These are phyloP conservation scores for Telfairia occidentalis DNA, from an alignment of 331 rosid species.

Conservation along the genomic window DNA sequence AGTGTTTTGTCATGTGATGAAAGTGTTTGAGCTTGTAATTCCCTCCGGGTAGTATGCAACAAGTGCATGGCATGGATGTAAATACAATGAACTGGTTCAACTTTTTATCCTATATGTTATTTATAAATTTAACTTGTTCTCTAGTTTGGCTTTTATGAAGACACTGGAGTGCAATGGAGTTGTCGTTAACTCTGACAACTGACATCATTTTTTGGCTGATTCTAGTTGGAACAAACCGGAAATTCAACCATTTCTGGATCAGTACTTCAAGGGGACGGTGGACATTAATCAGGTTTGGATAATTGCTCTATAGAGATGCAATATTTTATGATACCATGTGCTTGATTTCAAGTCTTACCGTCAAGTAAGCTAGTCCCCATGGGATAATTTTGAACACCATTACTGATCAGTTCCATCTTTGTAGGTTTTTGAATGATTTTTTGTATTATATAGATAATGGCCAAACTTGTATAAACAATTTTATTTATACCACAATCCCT, in stretches of 20 bases:
- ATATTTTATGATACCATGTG: background rate
- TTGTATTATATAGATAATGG: background rate
- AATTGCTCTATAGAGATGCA: background rate
- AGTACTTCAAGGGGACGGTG: background rate
- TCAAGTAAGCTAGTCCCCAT: background rate
- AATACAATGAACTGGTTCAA: background rate
- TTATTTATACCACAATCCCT: background rate
- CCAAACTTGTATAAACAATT: background rate
- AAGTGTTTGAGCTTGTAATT: background rate
- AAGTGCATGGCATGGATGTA: background rate
- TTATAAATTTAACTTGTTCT: background rate
- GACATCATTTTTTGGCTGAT: background rate
- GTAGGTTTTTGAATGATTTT: background rate
- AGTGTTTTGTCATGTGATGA: background rate
- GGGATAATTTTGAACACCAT: background rate
- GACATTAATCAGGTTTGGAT: background rate
- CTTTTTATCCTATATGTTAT: background rate
- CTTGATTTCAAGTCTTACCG: background rate
- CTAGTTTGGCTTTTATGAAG: background rate
- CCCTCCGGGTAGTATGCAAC: background rate
- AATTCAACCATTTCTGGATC: background rate
- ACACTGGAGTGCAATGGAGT: background rate
- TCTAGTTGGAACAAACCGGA: background rate
- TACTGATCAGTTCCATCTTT: background rate
- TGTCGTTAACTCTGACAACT: background rate